Evolutionary conservation across 2,329 filamentous ascomycete species (phyloP).

Genomic region (Pseudogymnoascus sp.): DNA sequence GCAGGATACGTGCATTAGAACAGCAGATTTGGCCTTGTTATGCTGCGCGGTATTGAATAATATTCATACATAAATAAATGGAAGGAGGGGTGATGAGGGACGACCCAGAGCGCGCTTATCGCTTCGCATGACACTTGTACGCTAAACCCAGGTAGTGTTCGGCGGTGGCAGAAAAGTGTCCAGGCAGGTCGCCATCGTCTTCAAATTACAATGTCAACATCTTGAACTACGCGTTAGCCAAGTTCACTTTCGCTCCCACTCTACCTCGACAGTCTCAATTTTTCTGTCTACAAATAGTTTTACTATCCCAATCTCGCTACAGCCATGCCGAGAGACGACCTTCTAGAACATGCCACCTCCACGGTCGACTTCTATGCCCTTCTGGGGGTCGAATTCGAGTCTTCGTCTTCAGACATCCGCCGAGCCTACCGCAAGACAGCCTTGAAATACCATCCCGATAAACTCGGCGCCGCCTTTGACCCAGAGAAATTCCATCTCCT

Average conservation of each 20-base stretch:
- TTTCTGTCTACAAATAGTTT: not conserved
- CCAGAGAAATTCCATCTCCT: slow-evolving; percentile 77
- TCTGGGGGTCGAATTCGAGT: slow-evolving; percentile 12
- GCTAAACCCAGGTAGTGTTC: not conserved
- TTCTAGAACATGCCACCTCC: slow-evolving; percentile 26
- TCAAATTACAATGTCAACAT: not conserved
- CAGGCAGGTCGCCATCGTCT: not conserved
- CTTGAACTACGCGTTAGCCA: slow-evolving; percentile 3
- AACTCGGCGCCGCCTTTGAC: slow-evolving; percentile 67
- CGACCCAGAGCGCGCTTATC: not conserved
- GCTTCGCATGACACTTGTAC: not conserved
- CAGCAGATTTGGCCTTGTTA: not conserved
- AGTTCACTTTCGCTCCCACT: not conserved
- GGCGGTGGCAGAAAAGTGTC: slow-evolving; percentile 8
- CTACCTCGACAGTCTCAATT: not conserved
- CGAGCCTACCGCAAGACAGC: slow-evolving; percentile 72
- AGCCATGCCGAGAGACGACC: slow-evolving; percentile 26
- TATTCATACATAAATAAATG: not conserved
- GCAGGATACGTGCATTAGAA: not conserved
- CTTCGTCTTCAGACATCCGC: slow-evolving; percentile 12
- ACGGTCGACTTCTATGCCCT: slow-evolving; percentile 26
- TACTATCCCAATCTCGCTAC: not conserved
- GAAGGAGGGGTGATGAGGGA: not conserved
- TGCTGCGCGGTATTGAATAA: too few species aligned
- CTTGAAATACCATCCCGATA: slow-evolving; percentile 91